phyloP scores from a whole-genome alignment of 805 yeast genomes.

The Cephaloascus fragrans region DNA sequence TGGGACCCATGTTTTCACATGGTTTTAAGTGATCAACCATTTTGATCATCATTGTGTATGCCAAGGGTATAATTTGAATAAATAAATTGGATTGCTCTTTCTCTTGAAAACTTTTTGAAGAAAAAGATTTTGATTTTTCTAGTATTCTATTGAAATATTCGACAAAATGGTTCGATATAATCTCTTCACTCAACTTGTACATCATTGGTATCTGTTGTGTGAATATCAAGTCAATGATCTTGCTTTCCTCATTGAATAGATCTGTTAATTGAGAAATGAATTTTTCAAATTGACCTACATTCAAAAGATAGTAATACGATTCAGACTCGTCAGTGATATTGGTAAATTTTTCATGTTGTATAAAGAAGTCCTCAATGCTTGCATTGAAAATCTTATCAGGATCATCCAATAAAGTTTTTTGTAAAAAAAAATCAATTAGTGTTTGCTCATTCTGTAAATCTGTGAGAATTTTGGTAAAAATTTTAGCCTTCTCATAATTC shows the following conservation, averaged over 20 bases:
- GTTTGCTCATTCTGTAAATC: conserved; percentile 30
- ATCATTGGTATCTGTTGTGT: conserved; percentile 32
- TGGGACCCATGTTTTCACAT: conserved; percentile 25
- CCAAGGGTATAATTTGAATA: conserved; percentile 26
- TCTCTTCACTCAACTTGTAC: conserved; percentile 33
- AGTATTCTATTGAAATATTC: neutral
- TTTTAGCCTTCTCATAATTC: conserved; percentile 28
- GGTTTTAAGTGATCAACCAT: conserved; percentile 11
- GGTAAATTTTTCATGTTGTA: conserved; percentile 8
- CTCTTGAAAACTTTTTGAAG: conserved; percentile 2
- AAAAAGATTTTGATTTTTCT: conserved; percentile 21
- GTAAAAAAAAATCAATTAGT: conserved; percentile 31
- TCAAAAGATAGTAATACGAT: conserved; percentile 3
- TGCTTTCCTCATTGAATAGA: conserved; percentile 23
- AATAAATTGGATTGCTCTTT: conserved; percentile 9
- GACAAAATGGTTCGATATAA: conserved; percentile 21
- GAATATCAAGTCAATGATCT: conserved; percentile 25
- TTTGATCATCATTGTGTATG: conserved; percentile 8
- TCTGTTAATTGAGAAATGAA: conserved; percentile 19
- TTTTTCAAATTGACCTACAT: neutral
- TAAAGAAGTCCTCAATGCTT: conserved; percentile 22
- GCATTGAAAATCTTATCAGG: conserved; percentile 15
- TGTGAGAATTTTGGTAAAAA: conserved; percentile 23
- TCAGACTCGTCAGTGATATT: too few species aligned
- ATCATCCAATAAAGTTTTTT: conserved; percentile 29